Base-by-base conservation (phyloP, 169 alveolate species). In the Babesia sp. region DNA sequence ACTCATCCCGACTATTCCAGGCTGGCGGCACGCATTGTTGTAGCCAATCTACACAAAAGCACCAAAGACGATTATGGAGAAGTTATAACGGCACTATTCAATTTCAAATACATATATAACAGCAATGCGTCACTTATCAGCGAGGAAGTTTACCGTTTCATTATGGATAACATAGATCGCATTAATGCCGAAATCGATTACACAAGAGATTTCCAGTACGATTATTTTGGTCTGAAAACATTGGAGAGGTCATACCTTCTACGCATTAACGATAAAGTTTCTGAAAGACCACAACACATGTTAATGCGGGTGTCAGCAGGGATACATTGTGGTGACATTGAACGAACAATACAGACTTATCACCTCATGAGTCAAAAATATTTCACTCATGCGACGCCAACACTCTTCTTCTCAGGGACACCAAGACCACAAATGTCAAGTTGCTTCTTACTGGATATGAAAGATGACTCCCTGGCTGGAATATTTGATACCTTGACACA, bases 321-420 rank as follows among this genome's bases (percentile, higher is more conserved):
- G 8, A 97, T 98, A 39, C 99, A 98, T 79, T 89, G 91, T 41
- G 97, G 95, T n/a, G 98, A 97, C 79, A 48, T 97, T n/a, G 97
- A 96, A 58, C 83, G 95, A 31, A 98, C 97, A 22, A 60, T 92
- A 42, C 93, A 93, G 73, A 96, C 98, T 8, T 98, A 98, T 75
- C 94, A 96, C 73, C 82, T 96, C 56, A 93, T 98, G 98, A 92
- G 98, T 42, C 93, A 91, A 59, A 94, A 94, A 73, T 94, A 93
- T 92, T 98, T 97, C 87, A 98, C 99, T 5, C 99, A 98, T 81
- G 99, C 99, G 12, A 95, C 99, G 8, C 99, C 99, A 20, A 98
- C 99, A 12, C 93, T 98, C 39, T 98, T 97, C 84, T 96, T 96
- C 82, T 83, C 99, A 3, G 99, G 99, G 2, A 96, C 99, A 0